Evolutionary conservation across 257 asterid species (phyloP), one percentile per base, ranked within the genome.

Genomic region (Primulina tabacum): DNA sequence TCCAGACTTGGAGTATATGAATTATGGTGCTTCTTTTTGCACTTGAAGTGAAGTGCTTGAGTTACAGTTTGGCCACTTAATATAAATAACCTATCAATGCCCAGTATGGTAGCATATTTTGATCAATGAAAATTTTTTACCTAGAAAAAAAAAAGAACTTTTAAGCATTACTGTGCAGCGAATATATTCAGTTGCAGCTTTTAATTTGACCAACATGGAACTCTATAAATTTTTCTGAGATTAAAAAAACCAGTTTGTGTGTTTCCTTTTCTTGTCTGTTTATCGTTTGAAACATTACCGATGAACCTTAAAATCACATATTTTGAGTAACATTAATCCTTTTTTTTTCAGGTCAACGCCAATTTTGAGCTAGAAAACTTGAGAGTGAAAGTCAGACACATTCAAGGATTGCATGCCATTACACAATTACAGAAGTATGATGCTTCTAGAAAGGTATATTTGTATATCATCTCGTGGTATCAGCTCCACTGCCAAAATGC

Each of bases 391-490:
- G 85, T 92, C 64, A 81, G 90, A 78, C 94, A 88, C 80, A 71
- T 77, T 60, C 85, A 86, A 69, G 97, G 95, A 78, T 86, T 90
- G 94, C 86, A 86, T 71, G 96, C 89, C 62, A 74, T 85, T 80
- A 92, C 95, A 57, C 97, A 92, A 79, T 82, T 84, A 17, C 95
- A 92, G 78, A 90, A 88, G 1, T 70, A 79, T 38, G 93, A 92
- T 67, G 88, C 95, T 73, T 92, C 97, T 52, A 84, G 92, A 71
- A 88, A 89, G 97, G 98, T 92, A 85, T 35, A 57, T 38, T 58
- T 40, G 65, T 38, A 37, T 63, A 34, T 69, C 21, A 3, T 43
- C 17, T 64, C n/a, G 43, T 47, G 55, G 55, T 14, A 14, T 14
- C 55, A 47, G 55, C 18, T 47, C 18, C 55, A 47, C 18, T 14